These are phyloP conservation scores for Cyclostephanos invisitatus DNA, from an alignment of 108 stramenopile genomes.

Conservation along the genomic window DNA sequence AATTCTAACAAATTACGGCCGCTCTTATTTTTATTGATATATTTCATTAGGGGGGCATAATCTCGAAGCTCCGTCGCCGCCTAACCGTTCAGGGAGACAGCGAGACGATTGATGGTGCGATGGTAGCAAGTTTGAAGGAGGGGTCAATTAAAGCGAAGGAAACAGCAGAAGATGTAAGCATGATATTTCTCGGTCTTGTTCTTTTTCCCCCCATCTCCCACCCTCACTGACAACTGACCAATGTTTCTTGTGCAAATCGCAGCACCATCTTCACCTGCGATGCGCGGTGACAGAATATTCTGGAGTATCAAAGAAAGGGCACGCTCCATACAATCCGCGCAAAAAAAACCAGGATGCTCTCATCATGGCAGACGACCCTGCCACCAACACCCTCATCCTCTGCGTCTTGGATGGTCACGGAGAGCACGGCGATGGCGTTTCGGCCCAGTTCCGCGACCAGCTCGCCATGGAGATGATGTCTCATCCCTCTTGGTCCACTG, in stretches of 20 bases:
- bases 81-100: slow-evolving; percentile 80
- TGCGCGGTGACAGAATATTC: slow-evolving; percentile 94
- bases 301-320: slow-evolving; percentile 96
- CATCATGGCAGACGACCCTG: slow-evolving; percentile 94
- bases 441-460: slow-evolving; percentile 87
- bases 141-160: slow-evolving; percentile 15
- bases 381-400: slow-evolving; percentile 90
- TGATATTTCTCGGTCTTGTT: neutral
- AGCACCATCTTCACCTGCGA: slow-evolving; percentile 53
- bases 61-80: slow-evolving; percentile 86
- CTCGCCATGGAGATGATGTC: slow-evolving; percentile 87
- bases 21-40: neutral
- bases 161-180: slow-evolving; percentile 32
- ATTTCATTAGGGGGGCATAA: slow-evolving; percentile 40
- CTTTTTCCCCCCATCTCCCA: neutral
- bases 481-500: slow-evolving; percentile 80
- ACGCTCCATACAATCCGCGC: slow-evolving; percentile 97
- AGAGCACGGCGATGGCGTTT: slow-evolving; percentile 95
- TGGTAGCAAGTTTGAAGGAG: slow-evolving; percentile 2
- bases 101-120: slow-evolving; percentile 76
- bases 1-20: neutral
- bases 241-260: slow-evolving; percentile 7
- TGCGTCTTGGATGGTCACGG: slow-evolving; percentile 98
- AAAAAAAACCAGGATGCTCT: slow-evolving; percentile 99
- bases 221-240: neutral